Conservation (phyloP, 495 filamentous ascomycete genomes). For the Penicillium samsonianum region DNA sequence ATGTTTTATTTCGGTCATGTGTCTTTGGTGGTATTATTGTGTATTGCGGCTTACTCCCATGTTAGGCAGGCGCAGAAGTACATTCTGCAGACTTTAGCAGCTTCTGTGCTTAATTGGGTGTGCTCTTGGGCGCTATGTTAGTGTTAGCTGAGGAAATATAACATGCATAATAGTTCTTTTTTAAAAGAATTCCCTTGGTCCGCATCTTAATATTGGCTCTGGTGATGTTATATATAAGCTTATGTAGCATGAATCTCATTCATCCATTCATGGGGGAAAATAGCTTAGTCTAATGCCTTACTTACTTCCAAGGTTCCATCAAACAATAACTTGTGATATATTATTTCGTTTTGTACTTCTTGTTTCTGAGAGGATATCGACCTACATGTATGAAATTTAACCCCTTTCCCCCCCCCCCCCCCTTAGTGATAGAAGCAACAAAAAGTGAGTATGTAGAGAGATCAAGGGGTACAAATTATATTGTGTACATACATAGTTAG, state of each 20-base stretch:
- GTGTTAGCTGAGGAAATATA: conserved; percentile 5
- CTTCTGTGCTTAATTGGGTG: conserved; percentile 35
- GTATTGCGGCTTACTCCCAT: conserved; percentile 41
- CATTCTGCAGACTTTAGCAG: conserved; percentile 38
- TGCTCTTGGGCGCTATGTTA: conserved; percentile 31
- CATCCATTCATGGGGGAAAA: not conserved
- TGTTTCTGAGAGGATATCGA: not conserved
- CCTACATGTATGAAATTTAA: not conserved
- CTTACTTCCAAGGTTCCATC: not conserved
- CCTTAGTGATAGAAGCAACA: not conserved
- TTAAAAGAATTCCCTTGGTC: not conserved
- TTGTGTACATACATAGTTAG: not conserved
- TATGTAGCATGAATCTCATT: not conserved
- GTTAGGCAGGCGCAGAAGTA: conserved; percentile 41
- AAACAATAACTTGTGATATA: not conserved
- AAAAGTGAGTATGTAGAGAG: not conserved
- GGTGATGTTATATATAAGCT: not conserved
- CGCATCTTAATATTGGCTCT: not conserved
- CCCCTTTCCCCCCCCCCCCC: not conserved
- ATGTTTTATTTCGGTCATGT: conserved; percentile 44
- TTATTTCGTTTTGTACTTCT: not conserved
- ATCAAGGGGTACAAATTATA: not conserved
- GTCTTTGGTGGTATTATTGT: conserved; percentile 35
- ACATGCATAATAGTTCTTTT: not conserved
- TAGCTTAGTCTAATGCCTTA: not conserved